Evolutionary conservation across 202 grass and related monocot species (phyloP).

Genomic region (Digitaria exilis): DNA sequence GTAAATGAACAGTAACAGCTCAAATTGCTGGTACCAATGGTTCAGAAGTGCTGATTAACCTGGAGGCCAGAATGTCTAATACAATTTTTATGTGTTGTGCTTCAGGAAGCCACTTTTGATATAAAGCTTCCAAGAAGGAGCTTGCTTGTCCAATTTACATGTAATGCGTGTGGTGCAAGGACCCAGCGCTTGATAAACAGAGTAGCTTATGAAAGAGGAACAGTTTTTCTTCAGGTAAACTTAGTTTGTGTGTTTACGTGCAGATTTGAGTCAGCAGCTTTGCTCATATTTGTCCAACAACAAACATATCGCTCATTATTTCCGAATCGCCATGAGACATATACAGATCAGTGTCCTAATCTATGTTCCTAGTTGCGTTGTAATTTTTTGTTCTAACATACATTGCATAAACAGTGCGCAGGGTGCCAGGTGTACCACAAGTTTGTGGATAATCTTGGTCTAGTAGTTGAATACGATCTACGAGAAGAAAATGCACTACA

Average conservation of each 20-base stretch:
- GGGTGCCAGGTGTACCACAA: conserved; percentile 93
- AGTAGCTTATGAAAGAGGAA: conserved; percentile 85
- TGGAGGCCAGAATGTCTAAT: conserved; percentile 4
- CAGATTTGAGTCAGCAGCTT: conserved; percentile 18
- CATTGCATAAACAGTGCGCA: conserved; percentile 58
- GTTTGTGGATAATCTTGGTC: conserved; percentile 93
- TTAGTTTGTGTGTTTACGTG: conserved; percentile 20
- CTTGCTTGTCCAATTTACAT: conserved; percentile 92
- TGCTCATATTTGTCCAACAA: conserved; percentile 13
- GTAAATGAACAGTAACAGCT: conserved; percentile 5
- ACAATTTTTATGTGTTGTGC: conserved; percentile 2
- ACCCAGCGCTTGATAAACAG: conserved; percentile 79
- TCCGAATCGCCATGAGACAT: no score
- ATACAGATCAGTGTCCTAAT: not conserved
- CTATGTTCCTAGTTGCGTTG: not conserved
- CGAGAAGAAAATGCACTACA: conserved; percentile 51
- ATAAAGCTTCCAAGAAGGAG: conserved; percentile 86
- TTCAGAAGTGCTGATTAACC: not conserved
- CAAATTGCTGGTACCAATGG: not conserved
- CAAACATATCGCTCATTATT: no score
- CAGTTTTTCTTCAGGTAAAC: conserved; percentile 86
- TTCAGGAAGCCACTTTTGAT: conserved; percentile 65
- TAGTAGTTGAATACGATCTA: conserved; percentile 88
- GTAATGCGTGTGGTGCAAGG: conserved; percentile 77
- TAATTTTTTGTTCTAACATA: conserved; percentile 33